These are phyloP conservation scores for Auriscalpium vulgare DNA, from an alignment of 768 basidiomycete genomes.

Conservation along the genomic window DNA sequence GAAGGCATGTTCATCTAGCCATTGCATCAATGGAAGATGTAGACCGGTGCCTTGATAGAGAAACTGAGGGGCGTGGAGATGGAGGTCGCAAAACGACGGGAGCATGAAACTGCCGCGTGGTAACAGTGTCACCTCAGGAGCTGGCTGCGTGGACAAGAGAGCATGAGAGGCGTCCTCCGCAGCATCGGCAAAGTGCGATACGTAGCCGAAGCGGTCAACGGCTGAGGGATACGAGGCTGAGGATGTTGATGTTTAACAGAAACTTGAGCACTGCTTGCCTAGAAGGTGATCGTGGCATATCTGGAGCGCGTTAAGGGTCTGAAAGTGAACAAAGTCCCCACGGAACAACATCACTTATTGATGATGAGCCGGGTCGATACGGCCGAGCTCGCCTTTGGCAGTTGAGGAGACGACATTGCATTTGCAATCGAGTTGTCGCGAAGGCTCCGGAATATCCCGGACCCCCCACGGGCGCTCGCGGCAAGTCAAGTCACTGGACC, in stretches of 20 bases:
- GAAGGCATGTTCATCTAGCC: constrained; percentile 78
- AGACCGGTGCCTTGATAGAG: constrained; percentile 83
- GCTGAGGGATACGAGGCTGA: not conserved
- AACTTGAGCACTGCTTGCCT: constrained; percentile 22
- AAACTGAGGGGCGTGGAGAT: constrained; percentile 86
- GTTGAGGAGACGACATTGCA: no score
- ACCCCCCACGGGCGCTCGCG: no score
- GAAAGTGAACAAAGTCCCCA: constrained; percentile 55
- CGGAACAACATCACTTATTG: constrained; percentile 24
- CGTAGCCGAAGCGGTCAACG: constrained; percentile 33
- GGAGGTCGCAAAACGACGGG: constrained; percentile 79
- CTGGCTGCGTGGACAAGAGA: constrained; percentile 19
- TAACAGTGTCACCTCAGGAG: constrained; percentile 23
- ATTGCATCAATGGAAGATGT: constrained; percentile 77
- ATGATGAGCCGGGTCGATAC: no score
- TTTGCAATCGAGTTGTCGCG: no score
- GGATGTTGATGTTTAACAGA: not conserved
- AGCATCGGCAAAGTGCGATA: constrained; percentile 39
- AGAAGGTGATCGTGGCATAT: constrained; percentile 52
- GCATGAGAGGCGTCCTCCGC: constrained; percentile 27
- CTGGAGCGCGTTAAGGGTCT: constrained; percentile 41
- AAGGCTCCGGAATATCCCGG: no score
- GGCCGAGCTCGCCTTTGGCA: no score
- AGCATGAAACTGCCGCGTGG: constrained; percentile 56
- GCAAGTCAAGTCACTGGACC: no score